Evolutionary conservation across 2,329 filamentous ascomycete species (phyloP).

Genomic region (Teratosphaeria destructans): DNA sequence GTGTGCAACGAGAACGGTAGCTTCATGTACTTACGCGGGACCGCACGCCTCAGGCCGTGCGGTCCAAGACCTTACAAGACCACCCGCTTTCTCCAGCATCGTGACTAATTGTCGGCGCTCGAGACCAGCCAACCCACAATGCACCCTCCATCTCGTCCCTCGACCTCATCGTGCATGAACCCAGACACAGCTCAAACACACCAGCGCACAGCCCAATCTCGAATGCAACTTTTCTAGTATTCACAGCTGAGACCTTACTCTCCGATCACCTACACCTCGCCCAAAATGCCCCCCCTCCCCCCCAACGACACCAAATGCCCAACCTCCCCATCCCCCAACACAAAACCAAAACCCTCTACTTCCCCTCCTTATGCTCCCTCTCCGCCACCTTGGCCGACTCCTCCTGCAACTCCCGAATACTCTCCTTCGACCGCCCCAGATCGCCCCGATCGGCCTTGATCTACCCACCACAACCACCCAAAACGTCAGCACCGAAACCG

Average conservation of each 20-base stretch:
- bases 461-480: constrained; percentile 6
- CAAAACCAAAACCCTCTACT: background rate
- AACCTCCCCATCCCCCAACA: background rate
- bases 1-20: no score
- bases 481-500: background rate
- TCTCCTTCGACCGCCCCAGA: constrained; percentile 16
- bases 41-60: no score
- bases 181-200: background rate
- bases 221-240: background rate
- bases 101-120: no score
- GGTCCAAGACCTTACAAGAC: no score
- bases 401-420: constrained; percentile 25
- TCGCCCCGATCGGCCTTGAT: constrained; percentile 29
- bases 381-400: constrained; percentile 24
- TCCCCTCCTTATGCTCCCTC: constrained; percentile 11
- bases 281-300: background rate
- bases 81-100: no score
- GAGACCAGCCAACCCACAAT: background rate
- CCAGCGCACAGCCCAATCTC: background rate
- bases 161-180: background rate
- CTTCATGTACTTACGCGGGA: no score
- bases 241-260: background rate
- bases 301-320: background rate
- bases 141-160: background rate
- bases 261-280: background rate